Base-by-base conservation (phyloP, 306 rosid genomes). In the Mucuna pruriens region DNA sequence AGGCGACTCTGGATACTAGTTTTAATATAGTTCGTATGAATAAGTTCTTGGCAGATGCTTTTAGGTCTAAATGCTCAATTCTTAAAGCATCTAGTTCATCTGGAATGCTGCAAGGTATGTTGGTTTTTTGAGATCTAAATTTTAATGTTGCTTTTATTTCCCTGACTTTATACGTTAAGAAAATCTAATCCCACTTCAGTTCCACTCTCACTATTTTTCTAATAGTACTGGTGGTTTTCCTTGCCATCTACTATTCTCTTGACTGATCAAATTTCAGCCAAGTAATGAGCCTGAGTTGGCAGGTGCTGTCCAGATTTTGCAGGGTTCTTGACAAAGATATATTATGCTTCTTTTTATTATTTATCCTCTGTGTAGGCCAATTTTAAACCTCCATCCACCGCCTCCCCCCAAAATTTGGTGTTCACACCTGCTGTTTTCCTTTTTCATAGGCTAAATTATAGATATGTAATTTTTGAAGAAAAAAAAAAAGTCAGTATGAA, bases 11-110 rank as follows among this genome's bases (percentile, higher is more conserved):
- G 61, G 91, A 93, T 38, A 46, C 88, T 63, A 86, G 33, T 84
- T 76, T 57, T 36, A 75, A 60, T 76, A 71, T 52, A 49, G 92
- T 93, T 75, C 66, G 19, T 34, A 81, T 80, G 91, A 90, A 87
- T 74, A 84, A 81, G 84, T 16, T 80, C 25, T 93, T 93, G 92
- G 97, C 95, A 1, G 91, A 87, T 75, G 93, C 97, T 73, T 93
- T 90, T 82, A 85, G 88, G 85, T 87, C 87, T 75, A 95, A 93
- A 86, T 89, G 91, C 79, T 75, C 62, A 81, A 90, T 86, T 81
- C 77, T 52, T 68, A 90, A 80, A 82, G 51, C 70, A 80, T 58
- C 87, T 11, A 69, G 81, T 70, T 67, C 86, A 40, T 46, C 83
- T 34, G 92, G 84, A 72, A 68, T 61, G 82, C 93, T 61, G 45